Conservation (phyloP, 2,329 filamentous ascomycete species). For the Trichoderma aggressivum region DNA sequence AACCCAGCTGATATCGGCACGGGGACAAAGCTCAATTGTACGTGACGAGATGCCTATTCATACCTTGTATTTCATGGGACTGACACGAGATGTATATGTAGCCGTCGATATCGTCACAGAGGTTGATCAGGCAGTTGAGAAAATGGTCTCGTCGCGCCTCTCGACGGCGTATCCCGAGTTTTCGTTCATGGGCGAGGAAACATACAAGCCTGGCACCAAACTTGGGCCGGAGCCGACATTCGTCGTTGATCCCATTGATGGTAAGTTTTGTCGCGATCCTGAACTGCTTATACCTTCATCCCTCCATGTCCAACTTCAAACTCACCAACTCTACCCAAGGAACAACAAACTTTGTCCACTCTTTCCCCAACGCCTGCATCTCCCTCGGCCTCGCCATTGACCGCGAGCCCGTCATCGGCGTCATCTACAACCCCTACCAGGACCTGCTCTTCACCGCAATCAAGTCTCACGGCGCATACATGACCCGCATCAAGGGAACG, state of each 20-base stretch:
- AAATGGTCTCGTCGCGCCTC: constrained; percentile 55
- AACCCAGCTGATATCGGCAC: constrained; percentile 56
- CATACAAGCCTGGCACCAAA: constrained; percentile 62
- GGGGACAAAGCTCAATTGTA: constrained; percentile 65
- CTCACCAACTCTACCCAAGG: constrained; percentile 23
- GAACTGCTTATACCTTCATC: not conserved
- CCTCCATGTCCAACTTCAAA: not conserved
- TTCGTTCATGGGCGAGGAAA: constrained; percentile 73
- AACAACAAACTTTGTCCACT: constrained; percentile 78
- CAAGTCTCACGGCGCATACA: constrained; percentile 62
- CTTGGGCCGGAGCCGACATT: constrained; percentile 69
- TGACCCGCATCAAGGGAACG: constrained; percentile 44
- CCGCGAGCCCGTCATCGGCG: constrained; percentile 61
- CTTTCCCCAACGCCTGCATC: constrained; percentile 71
- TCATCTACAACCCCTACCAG: constrained; percentile 78
- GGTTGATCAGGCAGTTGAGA: constrained; percentile 63
- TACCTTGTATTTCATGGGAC: not conserved
- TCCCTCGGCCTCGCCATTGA: constrained; percentile 69
- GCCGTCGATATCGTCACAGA: constrained; percentile 68
- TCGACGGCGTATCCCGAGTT: constrained; percentile 51
- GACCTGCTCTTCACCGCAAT: constrained; percentile 67
- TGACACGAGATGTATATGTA: constrained; percentile 29
- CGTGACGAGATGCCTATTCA: constrained; percentile 20
- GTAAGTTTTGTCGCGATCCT: constrained; percentile 29
- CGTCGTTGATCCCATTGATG: constrained; percentile 79